Base-by-base conservation (phyloP, 345 rosid genomes). In the Eucalyptus pauciflora region DNA sequence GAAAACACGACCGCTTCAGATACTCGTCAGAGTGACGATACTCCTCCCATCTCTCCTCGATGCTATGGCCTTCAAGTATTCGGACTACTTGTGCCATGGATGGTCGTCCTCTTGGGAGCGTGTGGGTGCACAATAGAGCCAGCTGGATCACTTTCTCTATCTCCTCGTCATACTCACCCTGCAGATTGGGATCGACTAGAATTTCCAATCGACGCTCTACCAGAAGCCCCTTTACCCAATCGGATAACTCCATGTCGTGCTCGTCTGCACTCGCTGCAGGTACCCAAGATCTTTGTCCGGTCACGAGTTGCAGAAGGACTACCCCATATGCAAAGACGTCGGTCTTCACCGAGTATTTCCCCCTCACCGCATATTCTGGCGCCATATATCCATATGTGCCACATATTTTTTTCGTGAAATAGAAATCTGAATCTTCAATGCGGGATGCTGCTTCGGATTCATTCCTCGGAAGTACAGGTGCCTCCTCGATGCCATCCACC, bases 191-290 rank as follows among this genome's bases (percentile, higher is more conserved):
- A 89, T 89, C 88, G n/a, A 62, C 51, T 7, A 86, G 13, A 16
- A 33, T 6, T 25, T 54, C 81, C 76, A 45, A 43, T 25, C 43
- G 9, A 27, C 62, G 24, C 6, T 86, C 86, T 41, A 10, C 27
- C 11, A 43, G 5, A n/a, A 29, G 9, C 10, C 56, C 12, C 25
- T 22, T 86, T 7, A 86, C 86, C 90, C 88, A 48, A 12, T 56
- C 17, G 80, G 0, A 1, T 43, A 71, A 52, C 4, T 0, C 0
- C 29, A 14, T 48, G 3, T 0, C 4, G 58, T 18, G 0, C 58
- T 1, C 5, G 0, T 3, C 1, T 18, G 58, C 5, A 52, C 0
- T 43, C 86, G 11, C 0, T 52, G 58, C 87, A 27, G 0, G 5
- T 24, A 29, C 86, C 16, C 0, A 0, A 16, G 1, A 0, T 10